Conservation (phyloP, 345 rosid genomes). For the Moricandia arvensis region DNA sequence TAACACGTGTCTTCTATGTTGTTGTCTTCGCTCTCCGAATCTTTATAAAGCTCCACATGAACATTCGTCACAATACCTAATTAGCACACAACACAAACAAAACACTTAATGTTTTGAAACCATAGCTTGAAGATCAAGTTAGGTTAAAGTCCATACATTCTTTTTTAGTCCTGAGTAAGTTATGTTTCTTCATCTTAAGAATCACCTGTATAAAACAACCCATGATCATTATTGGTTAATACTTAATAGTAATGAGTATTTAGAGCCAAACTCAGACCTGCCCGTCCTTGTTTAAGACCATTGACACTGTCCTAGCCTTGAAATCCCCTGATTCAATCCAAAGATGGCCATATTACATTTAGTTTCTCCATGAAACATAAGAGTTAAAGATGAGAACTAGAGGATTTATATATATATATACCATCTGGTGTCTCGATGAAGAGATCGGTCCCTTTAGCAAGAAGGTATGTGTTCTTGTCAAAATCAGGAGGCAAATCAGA, state of each 20-base stretch:
- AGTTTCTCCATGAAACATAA: conserved; percentile 19
- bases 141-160: conserved; percentile 47
- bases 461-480: conserved; percentile 51
- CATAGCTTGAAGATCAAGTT: neutral
- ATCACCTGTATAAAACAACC: conserved; percentile 53
- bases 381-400: neutral
- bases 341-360: neutral
- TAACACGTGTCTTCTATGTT: conserved; percentile 54
- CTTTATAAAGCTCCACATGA: conserved; percentile 69
- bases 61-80: conserved; percentile 64
- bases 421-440: conserved; percentile 82
- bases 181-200: conserved; percentile 61
- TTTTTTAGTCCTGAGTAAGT: conserved; percentile 64
- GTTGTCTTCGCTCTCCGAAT: conserved; percentile 44
- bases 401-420: conserved; percentile 36
- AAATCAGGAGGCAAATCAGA: conserved; percentile 56
- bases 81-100: conserved; percentile 1
- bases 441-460: conserved; percentile 70
- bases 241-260: neutral
- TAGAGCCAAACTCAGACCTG: conserved; percentile 45
- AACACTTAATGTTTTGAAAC: neutral
- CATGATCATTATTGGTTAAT: neutral
- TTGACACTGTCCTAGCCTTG: conserved; percentile 59
- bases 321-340: conserved; percentile 60
- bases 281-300: conserved; percentile 52